These are phyloP conservation scores for Auricularia cornea DNA, from an alignment of 768 basidiomycete genomes.

Conservation along the genomic window DNA sequence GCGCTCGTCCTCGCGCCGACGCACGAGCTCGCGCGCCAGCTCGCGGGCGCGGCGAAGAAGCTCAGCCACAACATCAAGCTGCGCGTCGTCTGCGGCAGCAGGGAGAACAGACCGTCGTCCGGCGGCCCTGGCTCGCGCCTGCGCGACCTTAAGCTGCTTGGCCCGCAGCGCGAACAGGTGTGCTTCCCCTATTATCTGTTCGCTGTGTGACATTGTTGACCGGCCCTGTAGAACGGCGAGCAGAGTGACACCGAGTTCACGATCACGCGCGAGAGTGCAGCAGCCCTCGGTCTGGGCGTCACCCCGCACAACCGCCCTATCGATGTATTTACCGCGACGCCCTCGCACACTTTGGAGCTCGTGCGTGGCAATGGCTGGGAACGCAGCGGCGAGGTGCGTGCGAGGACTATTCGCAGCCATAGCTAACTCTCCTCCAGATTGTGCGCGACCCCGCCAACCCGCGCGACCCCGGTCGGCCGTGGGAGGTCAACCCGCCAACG, in stretches of 20 bases:
- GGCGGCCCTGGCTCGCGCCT: background rate
- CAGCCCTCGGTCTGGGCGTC: background rate
- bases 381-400: slow-evolving; percentile 22
- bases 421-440: slow-evolving; percentile 4
- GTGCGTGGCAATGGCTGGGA: slow-evolving; percentile 11
- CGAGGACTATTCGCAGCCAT: slow-evolving; percentile 7
- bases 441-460: background rate
- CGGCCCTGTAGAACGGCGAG: background rate
- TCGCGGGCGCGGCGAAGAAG: slow-evolving; percentile 64
- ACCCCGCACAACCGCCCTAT: background rate
- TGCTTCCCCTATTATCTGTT: background rate
- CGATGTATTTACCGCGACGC: background rate
- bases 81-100: slow-evolving; percentile 63
- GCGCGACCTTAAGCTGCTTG: background rate
- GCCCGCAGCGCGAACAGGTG: background rate
- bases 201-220: too few relatives aligned
- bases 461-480: slow-evolving; percentile 18
- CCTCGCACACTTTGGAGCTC: background rate
- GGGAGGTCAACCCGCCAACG: slow-evolving; percentile 38
- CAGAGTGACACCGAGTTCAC: background rate
- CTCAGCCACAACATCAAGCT: slow-evolving; percentile 70
- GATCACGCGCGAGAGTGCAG: background rate
- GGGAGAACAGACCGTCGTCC: slow-evolving; percentile 34
- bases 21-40: slow-evolving; percentile 80
- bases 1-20: slow-evolving; percentile 81